Percentiles rank a stretch among this genome's conserved stretches.
Evolutionary conservation across 2,329 filamentous ascomycete species (phyloP).

Genomic region (Aquanectria penicillioides): DNA sequence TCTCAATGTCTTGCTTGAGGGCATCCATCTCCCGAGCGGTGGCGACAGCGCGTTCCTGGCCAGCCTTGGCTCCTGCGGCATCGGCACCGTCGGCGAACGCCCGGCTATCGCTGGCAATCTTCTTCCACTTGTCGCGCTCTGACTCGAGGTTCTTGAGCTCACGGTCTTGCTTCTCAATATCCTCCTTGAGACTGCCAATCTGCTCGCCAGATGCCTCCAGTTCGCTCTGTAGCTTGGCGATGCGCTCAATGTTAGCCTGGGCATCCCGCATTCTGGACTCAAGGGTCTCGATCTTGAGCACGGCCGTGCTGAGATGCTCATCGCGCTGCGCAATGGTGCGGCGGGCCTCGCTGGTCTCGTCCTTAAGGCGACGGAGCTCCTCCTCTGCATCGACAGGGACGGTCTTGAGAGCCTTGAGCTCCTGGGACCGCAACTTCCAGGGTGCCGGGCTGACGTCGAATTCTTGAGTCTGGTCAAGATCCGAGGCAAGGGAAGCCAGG

Average conservation of each 20-base stretch:
- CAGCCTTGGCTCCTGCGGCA: constrained; percentile 63
- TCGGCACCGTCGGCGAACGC: constrained; percentile 64
- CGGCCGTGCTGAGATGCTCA: constrained; percentile 83
- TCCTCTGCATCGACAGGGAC: constrained; percentile 86
- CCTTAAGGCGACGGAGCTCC: constrained; percentile 81
- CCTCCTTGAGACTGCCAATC: constrained; percentile 66
- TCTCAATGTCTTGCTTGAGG: constrained; percentile 74
- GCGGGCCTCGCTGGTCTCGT: constrained; percentile 81
- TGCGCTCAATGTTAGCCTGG: constrained; percentile 77
- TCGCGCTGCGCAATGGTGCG: constrained; percentile 78
- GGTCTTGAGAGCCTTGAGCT: constrained; percentile 84
- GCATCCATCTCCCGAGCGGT: constrained; percentile 78
- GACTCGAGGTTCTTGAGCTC: constrained; percentile 72
- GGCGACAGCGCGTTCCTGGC: constrained; percentile 74
- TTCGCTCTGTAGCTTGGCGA: constrained; percentile 70
- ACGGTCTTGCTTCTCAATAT: constrained; percentile 73
- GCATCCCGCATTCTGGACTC: constrained; percentile 89
- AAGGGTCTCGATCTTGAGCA: constrained; percentile 93
- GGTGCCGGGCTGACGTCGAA: constrained; percentile 82
- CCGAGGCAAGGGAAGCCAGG: constrained; percentile 74
- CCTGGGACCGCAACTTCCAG: constrained; percentile 84
- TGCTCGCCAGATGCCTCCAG: constrained; percentile 64
- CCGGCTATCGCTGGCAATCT: constrained; percentile 71
- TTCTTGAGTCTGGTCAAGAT: constrained; percentile 78
- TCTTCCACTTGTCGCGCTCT: constrained; percentile 77